phyloP scores from a whole-genome alignment of 139 green algal species.

The Astrephomene gubernaculifera region DNA sequence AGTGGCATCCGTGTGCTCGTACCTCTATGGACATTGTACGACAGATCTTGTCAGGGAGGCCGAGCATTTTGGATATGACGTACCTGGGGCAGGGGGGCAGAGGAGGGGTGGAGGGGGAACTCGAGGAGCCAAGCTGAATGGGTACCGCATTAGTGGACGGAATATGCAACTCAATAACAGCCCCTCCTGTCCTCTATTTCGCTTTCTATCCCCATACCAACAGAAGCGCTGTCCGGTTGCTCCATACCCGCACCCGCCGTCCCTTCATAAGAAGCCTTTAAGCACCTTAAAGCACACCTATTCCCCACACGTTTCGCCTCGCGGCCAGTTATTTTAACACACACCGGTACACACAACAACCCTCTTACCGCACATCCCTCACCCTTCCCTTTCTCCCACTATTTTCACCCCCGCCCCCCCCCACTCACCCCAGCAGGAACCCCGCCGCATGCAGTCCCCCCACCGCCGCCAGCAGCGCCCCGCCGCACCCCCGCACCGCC shows the following conservation, averaged over 20 bases:
- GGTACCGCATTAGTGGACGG: too few species aligned
- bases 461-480: slow-evolving; percentile 66
- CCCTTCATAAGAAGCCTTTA: too few species aligned
- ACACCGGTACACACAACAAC: neutral
- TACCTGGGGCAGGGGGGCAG: too few species aligned
- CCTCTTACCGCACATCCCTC: neutral
- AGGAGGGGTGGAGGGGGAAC: too few species aligned
- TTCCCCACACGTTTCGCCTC: too few species aligned
- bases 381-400: neutral
- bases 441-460: slow-evolving; percentile 65
- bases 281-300: too few species aligned
- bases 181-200: too few species aligned
- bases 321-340: too few species aligned
- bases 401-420: neutral
- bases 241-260: too few species aligned
- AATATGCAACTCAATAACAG: too few species aligned
- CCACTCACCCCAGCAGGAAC: slow-evolving; percentile 72
- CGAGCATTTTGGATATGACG: slow-evolving; percentile 49
- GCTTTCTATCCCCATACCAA: too few species aligned
- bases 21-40: slow-evolving; percentile 74
- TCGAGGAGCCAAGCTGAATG: neutral
- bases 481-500: slow-evolving; percentile 50
- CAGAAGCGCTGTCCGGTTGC: too few species aligned
- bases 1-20: neutral
- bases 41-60: slow-evolving; percentile 60